phyloP scores from a whole-genome alignment of 805 yeast genomes.

The Isabelozyma heimii region DNA sequence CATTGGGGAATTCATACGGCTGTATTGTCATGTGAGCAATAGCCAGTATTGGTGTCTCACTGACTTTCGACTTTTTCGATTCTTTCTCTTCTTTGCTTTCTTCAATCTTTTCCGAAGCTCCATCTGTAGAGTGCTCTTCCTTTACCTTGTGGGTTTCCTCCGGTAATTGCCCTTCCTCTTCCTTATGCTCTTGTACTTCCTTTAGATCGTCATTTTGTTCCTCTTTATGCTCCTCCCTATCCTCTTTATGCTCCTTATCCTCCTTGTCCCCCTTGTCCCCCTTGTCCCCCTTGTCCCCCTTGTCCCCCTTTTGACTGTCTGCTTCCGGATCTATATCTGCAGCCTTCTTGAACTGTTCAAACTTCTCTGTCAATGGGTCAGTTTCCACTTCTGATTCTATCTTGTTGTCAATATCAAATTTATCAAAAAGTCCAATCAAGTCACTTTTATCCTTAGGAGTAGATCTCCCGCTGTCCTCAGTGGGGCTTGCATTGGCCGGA shows the following conservation, averaged over 20 bases:
- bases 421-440: constrained; percentile 33
- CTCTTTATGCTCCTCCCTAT: not conserved
- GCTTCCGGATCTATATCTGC: not conserved
- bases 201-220: constrained; percentile 2
- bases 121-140: too few species aligned
- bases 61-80: not conserved
- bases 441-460: constrained; percentile 10
- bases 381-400: constrained; percentile 7
- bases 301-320: not conserved
- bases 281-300: not conserved
- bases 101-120: not conserved
- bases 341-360: constrained; percentile 4
- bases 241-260: too few species aligned
- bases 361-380: constrained; percentile 6
- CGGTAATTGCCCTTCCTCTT: not conserved
- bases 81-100: not conserved
- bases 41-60: not conserved
- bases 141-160: too few species aligned
- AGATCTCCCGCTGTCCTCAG: constrained; percentile 1
- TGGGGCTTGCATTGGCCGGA: constrained; percentile 10
- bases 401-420: constrained; percentile 23
- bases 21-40: not conserved
- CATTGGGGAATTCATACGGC: not conserved
- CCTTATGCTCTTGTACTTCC: constrained; percentile 1
- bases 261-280: not conserved